Percentiles rank a stretch among this genome's conserved stretches.
Evolutionary conservation across 352 stramenopile species (phyloP).

Genomic region (Phytophthora cactorum): DNA sequence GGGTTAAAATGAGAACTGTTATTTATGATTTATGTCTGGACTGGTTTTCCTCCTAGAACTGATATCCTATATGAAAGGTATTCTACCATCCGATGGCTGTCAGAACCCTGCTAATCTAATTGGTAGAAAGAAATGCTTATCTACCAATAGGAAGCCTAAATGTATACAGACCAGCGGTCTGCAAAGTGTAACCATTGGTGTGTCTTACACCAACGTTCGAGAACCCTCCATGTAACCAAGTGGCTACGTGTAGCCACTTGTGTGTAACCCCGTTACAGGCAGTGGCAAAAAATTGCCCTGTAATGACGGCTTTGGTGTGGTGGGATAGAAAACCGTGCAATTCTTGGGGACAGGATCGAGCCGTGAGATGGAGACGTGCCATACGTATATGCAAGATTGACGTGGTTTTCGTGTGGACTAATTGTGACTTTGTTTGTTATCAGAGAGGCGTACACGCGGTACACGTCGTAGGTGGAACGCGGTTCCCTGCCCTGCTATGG

Average conservation of each 20-base stretch:
- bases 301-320: constrained; percentile 1
- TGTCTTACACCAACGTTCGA: not conserved
- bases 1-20: too few relatives aligned
- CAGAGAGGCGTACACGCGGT: not conserved
- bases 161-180: too few relatives aligned
- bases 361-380: constrained; percentile 3
- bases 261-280: not conserved
- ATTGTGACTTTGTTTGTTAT: not conserved
- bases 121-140: too few relatives aligned
- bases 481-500: not conserved
- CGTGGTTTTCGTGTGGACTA: not conserved
- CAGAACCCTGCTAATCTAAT: too few relatives aligned
- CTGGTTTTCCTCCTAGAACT: too few relatives aligned
- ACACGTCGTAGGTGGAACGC: not conserved
- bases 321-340: constrained; percentile 17
- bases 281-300: not conserved
- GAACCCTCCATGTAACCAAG: not conserved
- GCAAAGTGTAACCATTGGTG: too few relatives aligned
- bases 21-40: too few relatives aligned
- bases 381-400: not conserved
- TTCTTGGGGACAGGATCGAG: constrained; percentile 1
- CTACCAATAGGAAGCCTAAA: too few relatives aligned
- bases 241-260: not conserved
- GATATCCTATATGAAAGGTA: too few relatives aligned
- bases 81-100: too few relatives aligned